Base-by-base conservation (phyloP, 106 monocot species). In the Platanthera zijinensis region DNA sequence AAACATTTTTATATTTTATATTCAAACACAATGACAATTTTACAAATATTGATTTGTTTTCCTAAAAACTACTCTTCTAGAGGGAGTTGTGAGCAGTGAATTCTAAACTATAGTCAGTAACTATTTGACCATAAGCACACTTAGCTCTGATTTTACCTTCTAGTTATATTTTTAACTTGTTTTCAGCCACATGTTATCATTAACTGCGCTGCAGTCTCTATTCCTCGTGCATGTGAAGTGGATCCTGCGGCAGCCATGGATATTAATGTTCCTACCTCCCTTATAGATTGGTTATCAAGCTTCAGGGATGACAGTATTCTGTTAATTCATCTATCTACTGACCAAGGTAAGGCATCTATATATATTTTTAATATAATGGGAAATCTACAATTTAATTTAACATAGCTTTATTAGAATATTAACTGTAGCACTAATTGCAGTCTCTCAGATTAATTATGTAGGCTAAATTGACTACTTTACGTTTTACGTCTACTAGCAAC, bases 321-420 rank as follows among this genome's bases (percentile, higher is more conserved):
- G 62, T 72, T 97, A 50, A 79, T 97, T 84, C 94, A 97, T 89
- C 82, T 97, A 22, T 97, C 97, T 10, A 97, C 97, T 30, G 97
- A 97, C 82, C 97, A 97, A 91, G 97, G 97, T 88, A 72, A 70
- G 21, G 21, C 18, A 21, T 51, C 50, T 70, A 7, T 17, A 3
- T 7, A 17, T 7, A 4, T 48, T 48, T 32, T 66, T 11, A 5
- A 53, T 53, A 10, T 10, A 53, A 28, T 66, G 2, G 4, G 4
- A 11, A 66, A 9, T 66, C 30, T 32, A 4, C 30, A 66, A 66
- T 30, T 32, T 10, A 32, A 11, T 66, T 32, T 3, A 11, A 13
- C 32, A 11, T 10, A 32, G 1, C 9, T 66, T 10, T 39, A 39
- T 39, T 39, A 39, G 3, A 39, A 3, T 3, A 39, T 39, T 3